Base-by-base conservation (phyloP, 768 basidiomycete genomes). In the Piloderma croceum region DNA sequence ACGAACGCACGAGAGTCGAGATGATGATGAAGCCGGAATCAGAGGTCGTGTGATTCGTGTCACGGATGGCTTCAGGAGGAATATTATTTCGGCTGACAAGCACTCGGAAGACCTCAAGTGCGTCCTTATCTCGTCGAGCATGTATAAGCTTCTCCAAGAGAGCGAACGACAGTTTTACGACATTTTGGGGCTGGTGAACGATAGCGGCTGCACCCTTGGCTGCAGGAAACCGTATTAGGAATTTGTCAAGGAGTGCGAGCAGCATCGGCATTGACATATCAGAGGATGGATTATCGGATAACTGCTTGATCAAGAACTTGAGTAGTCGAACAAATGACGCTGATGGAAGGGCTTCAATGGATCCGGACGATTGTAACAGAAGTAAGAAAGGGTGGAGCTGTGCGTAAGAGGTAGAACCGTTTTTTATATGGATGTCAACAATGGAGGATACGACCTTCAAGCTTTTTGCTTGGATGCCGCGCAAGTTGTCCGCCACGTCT, bases 11-110 rank as follows among this genome's bases (percentile, higher is more conserved):
- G 24, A 81, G 53, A 10, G 74, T 66, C 19, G 70, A 63, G 18
- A 64, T 60, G 18, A 83, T 59, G 38, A 81, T 72, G 15, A 70
- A 57, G 17, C 60, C 53, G 35, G 77, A 68, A 46, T 76, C 65
- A 1, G 61, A 55, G 11, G 60, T 53, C n/a, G 57, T 45, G 23
- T 51, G 52, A 27, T 72, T 65, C 11, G 63, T 50, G 31, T 59
- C 54, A 9, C 63, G 56, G 27, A 80, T 56, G 3, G 74, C 70
- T 40, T 72, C 67, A 2, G 64, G 41, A 12, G 79, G 73, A 36
- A 84, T 59, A 41, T 64, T 62, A 4, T 63, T 61, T 12, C 49
- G 56, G 12, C 72, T 52, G 15, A 74, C 63, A 24, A 85, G 69
- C 12, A 57, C 43, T 31, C 71, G 69, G 46, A 83, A 73, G 13